phyloP scores from a whole-genome alignment of 2,329 filamentous ascomycete species.

The Fusarium sp. region DNA sequence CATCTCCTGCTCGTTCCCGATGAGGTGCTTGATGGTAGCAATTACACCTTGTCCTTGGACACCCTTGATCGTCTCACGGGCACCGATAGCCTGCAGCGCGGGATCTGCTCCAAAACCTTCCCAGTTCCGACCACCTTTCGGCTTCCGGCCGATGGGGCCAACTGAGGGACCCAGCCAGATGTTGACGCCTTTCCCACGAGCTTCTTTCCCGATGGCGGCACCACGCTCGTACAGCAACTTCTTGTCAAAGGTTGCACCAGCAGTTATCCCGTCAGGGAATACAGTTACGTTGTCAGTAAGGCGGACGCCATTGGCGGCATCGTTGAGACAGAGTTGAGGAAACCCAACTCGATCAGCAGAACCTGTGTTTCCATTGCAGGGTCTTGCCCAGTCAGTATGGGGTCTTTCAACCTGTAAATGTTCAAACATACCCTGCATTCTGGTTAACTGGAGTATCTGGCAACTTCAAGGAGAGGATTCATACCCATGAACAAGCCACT shows the following conservation, averaged over 20 bases:
- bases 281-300: conserved; percentile 81
- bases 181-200: conserved; percentile 79
- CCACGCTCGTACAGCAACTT: conserved; percentile 76
- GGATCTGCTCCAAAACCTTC: conserved; percentile 80
- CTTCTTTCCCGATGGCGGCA: conserved; percentile 77
- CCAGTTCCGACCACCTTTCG: conserved; percentile 80
- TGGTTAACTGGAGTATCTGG: background rate
- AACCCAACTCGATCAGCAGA: conserved; percentile 78
- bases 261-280: conserved; percentile 84
- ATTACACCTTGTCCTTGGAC: conserved; percentile 69
- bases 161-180: conserved; percentile 78
- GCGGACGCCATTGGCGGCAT: conserved; percentile 78
- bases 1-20: conserved; percentile 71
- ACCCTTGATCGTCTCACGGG: conserved; percentile 82
- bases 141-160: conserved; percentile 78
- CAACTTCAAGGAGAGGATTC: background rate
- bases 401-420: fast-evolving
- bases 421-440: conserved; percentile 20
- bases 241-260: conserved; percentile 81
- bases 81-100: conserved; percentile 80
- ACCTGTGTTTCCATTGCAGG: conserved; percentile 82
- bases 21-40: conserved; percentile 68
- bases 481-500: conserved; percentile 78
- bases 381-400: conserved; percentile 52
- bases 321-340: conserved; percentile 78